Percentiles rank a stretch among this genome's conserved stretches.
Conservation (phyloP, 371 early-diverging fungal species). For the Apophysomyces sp. region DNA sequence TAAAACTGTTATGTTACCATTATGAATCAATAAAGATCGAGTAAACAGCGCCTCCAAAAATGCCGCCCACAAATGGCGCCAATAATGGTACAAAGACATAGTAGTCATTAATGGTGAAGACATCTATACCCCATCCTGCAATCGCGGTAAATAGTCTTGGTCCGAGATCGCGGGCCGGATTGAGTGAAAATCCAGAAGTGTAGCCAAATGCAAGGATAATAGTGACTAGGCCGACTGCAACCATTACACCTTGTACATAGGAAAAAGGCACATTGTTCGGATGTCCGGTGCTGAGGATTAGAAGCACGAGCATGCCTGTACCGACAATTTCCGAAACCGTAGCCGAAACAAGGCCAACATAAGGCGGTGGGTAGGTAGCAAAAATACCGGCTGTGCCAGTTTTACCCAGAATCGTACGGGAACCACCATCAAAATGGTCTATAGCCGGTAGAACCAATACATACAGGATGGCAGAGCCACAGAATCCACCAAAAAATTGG, state of each 20-base stretch:
- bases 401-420: conserved; percentile 51
- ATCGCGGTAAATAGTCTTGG: conserved; percentile 81
- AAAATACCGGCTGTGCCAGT: conserved; percentile 70
- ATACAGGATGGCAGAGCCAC: conserved; percentile 72
- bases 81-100: conserved; percentile 80
- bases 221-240: conserved; percentile 56
- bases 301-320: conserved; percentile 71
- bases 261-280: conserved; percentile 65
- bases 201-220: conserved; percentile 58
- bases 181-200: conserved; percentile 79
- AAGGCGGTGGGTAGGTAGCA: conserved; percentile 60
- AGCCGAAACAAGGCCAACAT: conserved; percentile 56
- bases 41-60: conserved; percentile 67
- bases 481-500: conserved; percentile 70
- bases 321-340: conserved; percentile 77
- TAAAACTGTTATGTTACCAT: no score
- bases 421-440: conserved; percentile 57
- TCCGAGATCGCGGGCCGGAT: conserved; percentile 90
- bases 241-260: conserved; percentile 60
- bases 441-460: conserved; percentile 54
- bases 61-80: conserved; percentile 77
- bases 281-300: conserved; percentile 73
- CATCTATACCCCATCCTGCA: conserved; percentile 75
- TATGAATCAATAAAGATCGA: conserved; percentile 55
- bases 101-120: conserved; percentile 63